A percentile compares a stretch with the other conserved stretches of the same genome.
phyloP scores from a whole-genome alignment of 495 filamentous ascomycete genomes.

The Penicillium goetzii region DNA sequence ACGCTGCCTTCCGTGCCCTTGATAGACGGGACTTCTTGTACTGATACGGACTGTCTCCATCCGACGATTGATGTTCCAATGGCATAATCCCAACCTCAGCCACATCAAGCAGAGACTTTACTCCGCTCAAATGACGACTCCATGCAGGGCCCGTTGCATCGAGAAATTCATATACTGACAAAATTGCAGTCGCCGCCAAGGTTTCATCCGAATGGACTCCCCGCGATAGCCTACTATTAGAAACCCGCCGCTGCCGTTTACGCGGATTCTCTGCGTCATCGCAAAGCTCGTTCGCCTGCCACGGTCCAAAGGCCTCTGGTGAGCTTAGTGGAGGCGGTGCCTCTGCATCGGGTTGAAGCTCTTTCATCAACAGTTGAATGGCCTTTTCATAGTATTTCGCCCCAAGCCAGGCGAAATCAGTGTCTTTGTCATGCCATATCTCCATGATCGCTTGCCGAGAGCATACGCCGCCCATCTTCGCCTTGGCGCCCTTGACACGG shows the following conservation, averaged over 20 bases:
- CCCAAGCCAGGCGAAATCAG: slow-evolving; percentile 60
- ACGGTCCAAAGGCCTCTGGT: slow-evolving; percentile 41
- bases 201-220: slow-evolving; percentile 61
- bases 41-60: slow-evolving; percentile 36
- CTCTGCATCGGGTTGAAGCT: slow-evolving; percentile 52
- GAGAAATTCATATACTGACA: slow-evolving; percentile 67
- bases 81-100: slow-evolving; percentile 68
- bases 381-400: slow-evolving; percentile 67
- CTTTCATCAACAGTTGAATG: slow-evolving; percentile 63
- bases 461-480: slow-evolving; percentile 52
- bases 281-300: slow-evolving; percentile 42
- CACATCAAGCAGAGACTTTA: slow-evolving; percentile 64
- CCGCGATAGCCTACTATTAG: slow-evolving; percentile 44
- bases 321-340: slow-evolving; percentile 43
- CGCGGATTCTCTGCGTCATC: slow-evolving; percentile 40
- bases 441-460: slow-evolving; percentile 57
- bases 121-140: slow-evolving; percentile 66
- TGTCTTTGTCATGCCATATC: slow-evolving; percentile 49
- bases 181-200: slow-evolving; percentile 63
- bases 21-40: slow-evolving; percentile 47
- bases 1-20: slow-evolving; percentile 60
- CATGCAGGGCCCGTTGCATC: slow-evolving; percentile 63
- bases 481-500: slow-evolving; percentile 55
- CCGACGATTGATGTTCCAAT: slow-evolving; percentile 48
- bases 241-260: slow-evolving; percentile 45